phyloP scores from a whole-genome alignment of 1,284 basidiomycete genomes.

The Volvariella volvacea region DNA sequence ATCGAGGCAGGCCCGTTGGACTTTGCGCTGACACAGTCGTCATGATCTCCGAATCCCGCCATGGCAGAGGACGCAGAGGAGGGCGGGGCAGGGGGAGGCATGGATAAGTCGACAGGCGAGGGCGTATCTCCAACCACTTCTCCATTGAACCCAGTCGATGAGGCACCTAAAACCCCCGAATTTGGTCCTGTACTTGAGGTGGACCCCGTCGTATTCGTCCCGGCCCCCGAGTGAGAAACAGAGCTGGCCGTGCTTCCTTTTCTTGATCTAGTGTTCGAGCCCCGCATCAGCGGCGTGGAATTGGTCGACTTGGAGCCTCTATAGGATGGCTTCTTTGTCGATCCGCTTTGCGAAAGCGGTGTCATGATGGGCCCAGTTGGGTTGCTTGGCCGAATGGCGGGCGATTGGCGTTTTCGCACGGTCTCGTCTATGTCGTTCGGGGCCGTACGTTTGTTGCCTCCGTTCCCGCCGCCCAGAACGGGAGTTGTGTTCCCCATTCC shows the following conservation, averaged over 20 bases:
- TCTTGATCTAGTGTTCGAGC: conserved; percentile 23
- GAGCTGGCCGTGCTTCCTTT: conserved; percentile 17
- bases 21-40: no score
- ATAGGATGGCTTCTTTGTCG: conserved; percentile 25
- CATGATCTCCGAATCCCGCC: conserved; percentile 1
- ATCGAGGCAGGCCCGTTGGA: conserved; percentile 17
- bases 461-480: conserved; percentile 2
- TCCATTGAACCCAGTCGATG: conserved; percentile 10
- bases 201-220: no score
- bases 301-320: conserved; percentile 48
- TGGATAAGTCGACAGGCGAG: conserved; percentile 77
- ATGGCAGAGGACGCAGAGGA: conserved; percentile 20
- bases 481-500: conserved; percentile 1
- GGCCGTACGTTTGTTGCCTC: conserved; percentile 30
- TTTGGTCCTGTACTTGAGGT: no score
- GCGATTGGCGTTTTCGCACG: conserved; percentile 32
- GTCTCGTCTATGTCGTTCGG: conserved; percentile 32
- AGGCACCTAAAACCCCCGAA: no score
- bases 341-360: conserved; percentile 7
- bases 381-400: conserved; percentile 36
- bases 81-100: conserved; percentile 79
- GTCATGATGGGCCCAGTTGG: conserved; percentile 15
- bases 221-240: no score
- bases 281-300: conserved; percentile 56
- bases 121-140: conserved; percentile 54